Evolutionary conservation across 1,284 basidiomycete genomes (phyloP).

Genomic region (Irpex sp.): DNA sequence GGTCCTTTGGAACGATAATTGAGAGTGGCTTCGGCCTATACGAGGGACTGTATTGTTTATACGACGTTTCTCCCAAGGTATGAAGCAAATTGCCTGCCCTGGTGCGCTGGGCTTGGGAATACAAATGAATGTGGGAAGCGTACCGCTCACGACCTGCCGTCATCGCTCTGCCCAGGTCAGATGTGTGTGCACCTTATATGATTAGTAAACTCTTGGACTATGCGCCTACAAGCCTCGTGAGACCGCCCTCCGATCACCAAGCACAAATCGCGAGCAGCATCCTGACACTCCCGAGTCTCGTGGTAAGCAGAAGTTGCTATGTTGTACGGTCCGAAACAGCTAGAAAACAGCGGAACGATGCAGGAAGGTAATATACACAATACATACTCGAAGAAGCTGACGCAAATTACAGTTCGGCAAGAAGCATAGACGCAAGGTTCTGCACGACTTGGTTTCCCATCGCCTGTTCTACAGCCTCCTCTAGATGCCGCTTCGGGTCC

Average conservation of each 20-base stretch:
- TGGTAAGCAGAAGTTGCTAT: too few species aligned
- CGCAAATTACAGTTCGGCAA: constrained; percentile 69
- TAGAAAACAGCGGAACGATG: not conserved
- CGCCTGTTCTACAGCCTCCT: constrained; percentile 94
- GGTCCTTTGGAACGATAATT: not conserved
- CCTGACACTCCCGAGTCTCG: not conserved
- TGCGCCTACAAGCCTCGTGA: not conserved
- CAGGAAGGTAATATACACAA: not conserved
- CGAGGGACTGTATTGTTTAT: not conserved
- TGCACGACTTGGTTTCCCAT: constrained; percentile 97
- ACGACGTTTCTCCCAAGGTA: not conserved
- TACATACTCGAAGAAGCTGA: constrained; percentile 2
- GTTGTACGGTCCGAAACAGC: not conserved
- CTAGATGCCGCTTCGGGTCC: constrained; percentile 94
- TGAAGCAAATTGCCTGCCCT: not conserved
- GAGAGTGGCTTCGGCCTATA: not conserved
- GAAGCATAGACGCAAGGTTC: constrained; percentile 87
- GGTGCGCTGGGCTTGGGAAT: not conserved
- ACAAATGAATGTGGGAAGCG: not conserved
- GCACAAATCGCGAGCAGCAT: not conserved
- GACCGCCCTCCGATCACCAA: not conserved
- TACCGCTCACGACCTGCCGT: not conserved
- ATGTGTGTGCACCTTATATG: not conserved
- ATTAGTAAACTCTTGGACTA: not conserved
- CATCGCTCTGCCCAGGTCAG: not conserved